These are phyloP conservation scores for Debaryomyces sp. DNA, from an alignment of 1,139 yeast species.

Conservation along the genomic window DNA sequence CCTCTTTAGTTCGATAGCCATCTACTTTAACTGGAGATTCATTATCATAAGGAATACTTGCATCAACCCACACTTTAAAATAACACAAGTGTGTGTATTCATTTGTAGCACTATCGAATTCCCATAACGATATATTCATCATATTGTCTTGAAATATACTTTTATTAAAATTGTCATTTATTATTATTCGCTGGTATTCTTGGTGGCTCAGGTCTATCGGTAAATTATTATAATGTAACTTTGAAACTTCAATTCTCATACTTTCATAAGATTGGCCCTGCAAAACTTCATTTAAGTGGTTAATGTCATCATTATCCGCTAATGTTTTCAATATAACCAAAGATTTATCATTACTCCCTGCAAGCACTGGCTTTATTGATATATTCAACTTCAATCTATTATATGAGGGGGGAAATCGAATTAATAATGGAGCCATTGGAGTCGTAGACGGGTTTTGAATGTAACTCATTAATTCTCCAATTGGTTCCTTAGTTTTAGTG, in stretches of 20 bases:
- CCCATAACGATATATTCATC: slow-evolving; percentile 37
- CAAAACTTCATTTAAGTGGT: slow-evolving; percentile 12
- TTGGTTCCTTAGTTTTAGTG: slow-evolving; percentile 15
- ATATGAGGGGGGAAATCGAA: slow-evolving; percentile 25
- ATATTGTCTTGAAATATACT: slow-evolving; percentile 20
- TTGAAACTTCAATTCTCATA: slow-evolving; percentile 28
- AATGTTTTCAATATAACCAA: slow-evolving; percentile 32
- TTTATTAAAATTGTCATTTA: slow-evolving; percentile 33
- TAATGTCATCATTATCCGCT: slow-evolving; percentile 14
- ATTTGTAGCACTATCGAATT: slow-evolving; percentile 19
- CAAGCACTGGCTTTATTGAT: slow-evolving; percentile 19
- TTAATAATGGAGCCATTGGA: slow-evolving; percentile 28
- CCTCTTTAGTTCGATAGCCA: not conserved
- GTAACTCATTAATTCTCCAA: slow-evolving; percentile 22
- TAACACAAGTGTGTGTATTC: slow-evolving; percentile 27
- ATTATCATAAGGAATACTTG: slow-evolving; percentile 1
- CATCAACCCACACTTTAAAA: slow-evolving; percentile 37
- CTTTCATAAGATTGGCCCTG: not conserved
- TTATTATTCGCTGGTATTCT: slow-evolving; percentile 28
- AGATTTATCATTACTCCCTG: slow-evolving; percentile 16
- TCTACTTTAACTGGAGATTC: slow-evolving; percentile 1
- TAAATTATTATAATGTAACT: slow-evolving; percentile 27
- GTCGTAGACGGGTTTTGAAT: slow-evolving; percentile 24
- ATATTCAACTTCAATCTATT: slow-evolving; percentile 31
- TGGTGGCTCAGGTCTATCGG: slow-evolving; percentile 26